phyloP scores from a whole-genome alignment of 805 yeast species.

The Metschnikowia reukaufii region DNA sequence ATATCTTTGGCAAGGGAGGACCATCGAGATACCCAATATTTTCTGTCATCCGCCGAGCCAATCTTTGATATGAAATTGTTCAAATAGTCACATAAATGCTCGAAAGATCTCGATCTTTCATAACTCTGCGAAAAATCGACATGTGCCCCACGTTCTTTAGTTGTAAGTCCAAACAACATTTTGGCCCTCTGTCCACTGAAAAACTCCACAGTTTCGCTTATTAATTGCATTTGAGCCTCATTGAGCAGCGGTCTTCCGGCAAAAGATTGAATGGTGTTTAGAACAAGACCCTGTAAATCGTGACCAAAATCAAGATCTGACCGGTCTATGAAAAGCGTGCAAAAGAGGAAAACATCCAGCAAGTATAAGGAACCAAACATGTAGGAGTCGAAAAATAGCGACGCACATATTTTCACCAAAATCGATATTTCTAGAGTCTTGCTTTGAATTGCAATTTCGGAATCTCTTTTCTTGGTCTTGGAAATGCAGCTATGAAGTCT shows the following conservation, averaged over 20 bases:
- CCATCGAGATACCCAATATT: slow-evolving; percentile 66
- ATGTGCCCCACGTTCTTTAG: slow-evolving; percentile 44
- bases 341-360: slow-evolving; percentile 69
- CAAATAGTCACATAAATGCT: slow-evolving; percentile 57
- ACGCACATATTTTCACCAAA: slow-evolving; percentile 59
- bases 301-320: slow-evolving; percentile 56
- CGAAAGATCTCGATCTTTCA: slow-evolving; percentile 49
- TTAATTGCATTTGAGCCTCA: slow-evolving; percentile 32
- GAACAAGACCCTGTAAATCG: slow-evolving; percentile 58
- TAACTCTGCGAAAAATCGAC: slow-evolving; percentile 35
- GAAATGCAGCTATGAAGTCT: slow-evolving; percentile 56
- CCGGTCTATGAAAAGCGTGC: slow-evolving; percentile 58
- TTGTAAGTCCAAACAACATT: slow-evolving; percentile 65
- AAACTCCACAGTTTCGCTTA: slow-evolving; percentile 48
- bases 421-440: slow-evolving; percentile 73
- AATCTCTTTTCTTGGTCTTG: slow-evolving; percentile 45
- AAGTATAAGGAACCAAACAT: slow-evolving; percentile 60
- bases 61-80: slow-evolving; percentile 51
- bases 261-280: slow-evolving; percentile 70
- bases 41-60: slow-evolving; percentile 46
- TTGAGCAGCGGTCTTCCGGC: slow-evolving; percentile 56
- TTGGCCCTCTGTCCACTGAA: slow-evolving; percentile 64
- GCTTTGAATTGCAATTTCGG: slow-evolving; percentile 39
- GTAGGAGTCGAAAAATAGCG: slow-evolving; percentile 69
- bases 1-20: slow-evolving; percentile 62